Evolutionary conservation across 805 yeast genomes (phyloP), one percentile per base, ranked within the genome.

Genomic region (Metschnikowia gelsemii): DNA sequence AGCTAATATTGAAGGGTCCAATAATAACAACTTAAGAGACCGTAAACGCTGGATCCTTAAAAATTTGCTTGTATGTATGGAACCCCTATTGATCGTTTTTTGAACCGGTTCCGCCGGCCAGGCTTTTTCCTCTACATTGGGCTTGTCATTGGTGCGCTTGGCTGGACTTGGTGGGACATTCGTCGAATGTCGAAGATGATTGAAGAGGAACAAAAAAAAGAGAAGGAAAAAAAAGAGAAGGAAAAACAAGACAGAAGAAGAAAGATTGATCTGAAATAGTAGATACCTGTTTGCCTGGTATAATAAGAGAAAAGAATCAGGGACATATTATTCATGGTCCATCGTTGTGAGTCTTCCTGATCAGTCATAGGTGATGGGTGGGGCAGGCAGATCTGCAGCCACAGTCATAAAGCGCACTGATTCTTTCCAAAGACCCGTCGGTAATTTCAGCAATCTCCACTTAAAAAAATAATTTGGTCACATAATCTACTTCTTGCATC

Each of bases 81-180:
- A 27, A 58, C 70, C 5, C 56, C 62, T 9, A 43, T 68, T 8
- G 68, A 67, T 40, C 49, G 63, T 25, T 48, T 55, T 16, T 49
- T 66, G 40, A 57, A 57, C 48, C 51, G 48, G 43, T 40, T 64
- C 44, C 63, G 61, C 50, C 57, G 65, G 35, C 62, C 61, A 27
- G 67, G 71, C 7, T 62, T 68, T 37, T 62, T 64, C 43, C 24
- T 67, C 16, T 70, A 63, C 42, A 49, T 68, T 3, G 54, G 61
- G 3, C 27, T 70, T 8, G 56, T 70, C 8, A 43, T 66, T 14
- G 58, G 55, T 5, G 50, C 54, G 9, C 37, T 51, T 11, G 52
- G 49, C 5, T 51, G 54, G 55, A 51, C 52, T 6, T 40, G 47
- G 32, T 50, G 45, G 46, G 55, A 51, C 17, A 51, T 51, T 40